These are phyloP conservation scores for Erysiphe neolycopersici DNA, from an alignment of 2,329 filamentous ascomycete species.

Conservation along the genomic window DNA sequence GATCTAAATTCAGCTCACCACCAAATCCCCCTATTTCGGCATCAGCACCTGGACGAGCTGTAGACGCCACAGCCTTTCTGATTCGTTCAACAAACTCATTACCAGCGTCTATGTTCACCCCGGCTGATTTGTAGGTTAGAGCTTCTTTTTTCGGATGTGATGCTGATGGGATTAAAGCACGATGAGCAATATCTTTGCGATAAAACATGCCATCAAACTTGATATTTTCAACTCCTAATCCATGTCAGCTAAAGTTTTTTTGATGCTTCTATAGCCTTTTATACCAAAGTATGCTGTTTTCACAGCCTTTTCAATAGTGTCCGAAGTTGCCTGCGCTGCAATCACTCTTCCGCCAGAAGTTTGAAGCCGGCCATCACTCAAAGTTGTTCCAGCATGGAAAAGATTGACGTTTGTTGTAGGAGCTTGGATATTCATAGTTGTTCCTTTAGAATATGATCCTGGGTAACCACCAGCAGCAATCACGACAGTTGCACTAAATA, in stretches of 20 bases:
- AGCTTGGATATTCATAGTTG: constrained; percentile 23
- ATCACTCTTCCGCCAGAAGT: constrained; percentile 81
- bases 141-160: constrained; percentile 17
- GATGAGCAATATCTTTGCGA: constrained; percentile 75
- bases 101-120: constrained; percentile 81
- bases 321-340: constrained; percentile 57
- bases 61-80: constrained; percentile 65
- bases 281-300: constrained; percentile 42
- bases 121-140: constrained; percentile 78
- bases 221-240: constrained; percentile 19
- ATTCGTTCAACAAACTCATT: constrained; percentile 84
- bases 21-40: constrained; percentile 91
- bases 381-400: constrained; percentile 76
- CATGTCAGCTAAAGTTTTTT: not conserved
- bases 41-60: constrained; percentile 62
- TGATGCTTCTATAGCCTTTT: not conserved
- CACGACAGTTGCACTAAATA: constrained; percentile 66
- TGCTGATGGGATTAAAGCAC: constrained; percentile 27
- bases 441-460: constrained; percentile 59
- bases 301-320: constrained; percentile 57
- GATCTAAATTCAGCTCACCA: constrained; percentile 53
- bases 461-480: constrained; percentile 83
- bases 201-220: constrained; percentile 40
- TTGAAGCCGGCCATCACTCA: constrained; percentile 35
- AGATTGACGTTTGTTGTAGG: constrained; percentile 33